Percentiles rank a stretch among this genome's conserved stretches.
Conservation (phyloP, 164 flowering plant genomes). For the Macadamia tetraphylla region DNA sequence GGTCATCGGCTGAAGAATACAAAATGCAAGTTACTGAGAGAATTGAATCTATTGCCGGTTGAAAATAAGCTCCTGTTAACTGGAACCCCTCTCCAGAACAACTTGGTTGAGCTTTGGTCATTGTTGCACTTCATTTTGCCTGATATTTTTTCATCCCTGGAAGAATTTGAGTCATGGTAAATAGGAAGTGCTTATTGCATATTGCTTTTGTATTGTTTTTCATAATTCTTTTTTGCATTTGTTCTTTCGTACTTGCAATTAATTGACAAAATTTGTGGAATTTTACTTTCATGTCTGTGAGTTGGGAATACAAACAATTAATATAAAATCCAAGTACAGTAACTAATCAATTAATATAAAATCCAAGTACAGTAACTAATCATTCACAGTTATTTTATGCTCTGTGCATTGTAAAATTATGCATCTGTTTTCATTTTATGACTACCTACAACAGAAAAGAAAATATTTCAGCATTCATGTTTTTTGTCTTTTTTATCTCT, state of each 20-base stretch:
- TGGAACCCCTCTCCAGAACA: slow-evolving; percentile 97
- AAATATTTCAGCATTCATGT: too few species aligned
- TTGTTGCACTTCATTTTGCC: slow-evolving; percentile 90
- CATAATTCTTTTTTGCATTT: neutral
- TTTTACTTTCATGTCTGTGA: too few species aligned
- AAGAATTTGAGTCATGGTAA: slow-evolving; percentile 96
- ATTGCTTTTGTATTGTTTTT: neutral
- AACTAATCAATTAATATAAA: too few species aligned
- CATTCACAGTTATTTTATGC: too few species aligned
- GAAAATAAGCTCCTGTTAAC: slow-evolving; percentile 90
- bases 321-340: too few species aligned
- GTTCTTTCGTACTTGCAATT: neutral
- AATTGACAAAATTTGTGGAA: neutral
- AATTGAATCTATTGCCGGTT: slow-evolving; percentile 46
- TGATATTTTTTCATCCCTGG: slow-evolving; percentile 83
- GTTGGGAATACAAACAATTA: too few species aligned
- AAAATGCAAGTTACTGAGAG: slow-evolving; percentile 72
- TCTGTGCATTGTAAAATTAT: too few species aligned
- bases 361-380: too few species aligned
- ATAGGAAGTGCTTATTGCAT: slow-evolving; percentile 1
- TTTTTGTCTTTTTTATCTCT: too few species aligned
- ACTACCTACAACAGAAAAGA: too few species aligned
- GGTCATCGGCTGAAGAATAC: slow-evolving; percentile 94
- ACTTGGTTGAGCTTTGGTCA: slow-evolving; percentile 98
- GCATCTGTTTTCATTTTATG: too few species aligned